Evolutionary conservation across 2,329 filamentous ascomycete genomes (phyloP), one percentile per base, ranked within the genome.

Genomic region (Exophiala oligosperma): DNA sequence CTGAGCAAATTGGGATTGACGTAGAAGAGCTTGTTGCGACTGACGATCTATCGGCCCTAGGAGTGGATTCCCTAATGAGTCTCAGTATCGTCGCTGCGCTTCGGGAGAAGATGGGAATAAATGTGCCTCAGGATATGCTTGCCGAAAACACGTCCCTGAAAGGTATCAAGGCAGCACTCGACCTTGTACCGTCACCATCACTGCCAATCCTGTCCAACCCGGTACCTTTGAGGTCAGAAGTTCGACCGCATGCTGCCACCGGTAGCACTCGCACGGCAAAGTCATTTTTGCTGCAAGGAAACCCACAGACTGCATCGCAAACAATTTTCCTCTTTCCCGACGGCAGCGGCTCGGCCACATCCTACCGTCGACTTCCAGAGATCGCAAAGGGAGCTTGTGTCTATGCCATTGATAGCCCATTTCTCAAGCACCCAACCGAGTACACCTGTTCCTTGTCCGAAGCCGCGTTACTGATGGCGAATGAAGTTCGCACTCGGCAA

Each of bases 51-150:
- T 67, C 63, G 4, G 71, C 73, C 52, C 69, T 77, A 66, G 75
- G 75, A 4, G 72, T 77, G 62, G 75, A 77, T 57, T 76, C 74
- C 2, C 65, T 77, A n/a, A 72, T 77, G 66, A 73, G 71, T 4
- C 67, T 77, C 21, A 73, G 73, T 1, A 73, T 76, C 8, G 67
- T 76, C 6, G 73, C 73, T 37, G 70, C 69, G 35, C 70, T 77
- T 23, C 73, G 74, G 4, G 75, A 77, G 56, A 69, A 68, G 11
- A 49, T 74, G n/a, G 72, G 72, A 23, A 56, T 76, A 11, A 71
- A 74, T 35, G 61, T 77, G 0, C 65, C 73, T 1, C 67, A 40
- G n/a, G 37, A 40, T 17, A 40, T 40, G 37, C 37, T 40, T 17
- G 9, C 44, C 6, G 29, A 59, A 24, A 44, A 44, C n/a, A 9